A percentile compares a stretch with the other conserved stretches of the same genome.
These are phyloP conservation scores for Rhizoctonia solani DNA, from an alignment of 1,284 basidiomycete species.

Conservation along the genomic window DNA sequence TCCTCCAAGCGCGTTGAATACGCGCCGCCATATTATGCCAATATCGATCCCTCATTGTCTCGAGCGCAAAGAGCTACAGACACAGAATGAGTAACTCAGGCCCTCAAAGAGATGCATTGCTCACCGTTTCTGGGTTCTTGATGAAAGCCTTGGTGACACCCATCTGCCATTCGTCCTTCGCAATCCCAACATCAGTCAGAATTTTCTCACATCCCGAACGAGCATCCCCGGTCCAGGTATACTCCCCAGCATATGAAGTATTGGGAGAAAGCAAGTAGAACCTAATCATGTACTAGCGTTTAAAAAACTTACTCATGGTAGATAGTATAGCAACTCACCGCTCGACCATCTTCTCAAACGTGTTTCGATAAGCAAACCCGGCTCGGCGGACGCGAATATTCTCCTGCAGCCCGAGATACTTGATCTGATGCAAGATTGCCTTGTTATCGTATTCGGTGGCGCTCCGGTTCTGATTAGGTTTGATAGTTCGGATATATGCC, in stretches of 20 bases:
- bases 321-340: constrained; percentile 48
- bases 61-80: constrained; percentile 88
- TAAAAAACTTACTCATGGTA: background rate
- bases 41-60: constrained; percentile 98
- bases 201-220: constrained; percentile 94
- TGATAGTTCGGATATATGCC: constrained; percentile 99
- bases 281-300: constrained; percentile 41
- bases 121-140: constrained; percentile 97
- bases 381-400: constrained; percentile 97
- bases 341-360: constrained; percentile 99
- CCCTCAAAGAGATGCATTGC: constrained; percentile 39
- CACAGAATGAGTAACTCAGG: constrained; percentile 7
- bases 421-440: constrained; percentile 97
- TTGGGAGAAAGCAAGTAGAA: constrained; percentile 96
- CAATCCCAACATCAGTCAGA: constrained; percentile 91
- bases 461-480: constrained; percentile 97
- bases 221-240: constrained; percentile 92
- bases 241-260: constrained; percentile 98
- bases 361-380: constrained; percentile 96
- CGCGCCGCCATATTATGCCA: constrained; percentile 99
- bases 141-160: constrained; percentile 99
- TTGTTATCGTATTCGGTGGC: constrained; percentile 91
- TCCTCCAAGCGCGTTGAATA: constrained; percentile 96
- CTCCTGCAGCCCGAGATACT: constrained; percentile 98
- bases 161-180: constrained; percentile 99